Percentiles rank a stretch among this genome's conserved stretches.
phyloP scores from a whole-genome alignment of 2,329 filamentous ascomycete species.

The Aspergillus sp. region DNA sequence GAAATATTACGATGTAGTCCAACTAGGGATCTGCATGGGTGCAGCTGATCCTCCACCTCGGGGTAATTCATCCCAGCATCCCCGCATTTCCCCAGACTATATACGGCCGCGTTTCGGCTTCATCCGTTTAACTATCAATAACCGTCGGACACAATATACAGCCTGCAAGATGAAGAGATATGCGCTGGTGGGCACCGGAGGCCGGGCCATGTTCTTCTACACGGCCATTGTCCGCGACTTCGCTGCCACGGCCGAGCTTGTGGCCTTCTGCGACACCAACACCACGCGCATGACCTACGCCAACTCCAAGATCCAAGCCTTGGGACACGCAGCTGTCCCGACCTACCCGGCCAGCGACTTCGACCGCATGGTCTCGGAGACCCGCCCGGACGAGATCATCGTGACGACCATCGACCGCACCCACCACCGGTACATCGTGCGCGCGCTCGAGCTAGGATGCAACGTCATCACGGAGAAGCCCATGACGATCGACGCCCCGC shows the following conservation, averaged over 20 bases:
- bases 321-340: constrained; percentile 52
- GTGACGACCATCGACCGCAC: constrained; percentile 64
- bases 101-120: neutral
- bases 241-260: constrained; percentile 50
- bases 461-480: constrained; percentile 65
- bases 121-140: neutral
- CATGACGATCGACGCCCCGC: constrained; percentile 61
- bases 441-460: constrained; percentile 59
- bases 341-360: constrained; percentile 57
- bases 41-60: neutral
- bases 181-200: constrained; percentile 54
- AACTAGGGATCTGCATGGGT: neutral
- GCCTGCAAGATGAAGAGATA: constrained; percentile 11
- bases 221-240: constrained; percentile 57
- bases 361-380: constrained; percentile 56
- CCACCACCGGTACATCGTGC: constrained; percentile 60
- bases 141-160: neutral
- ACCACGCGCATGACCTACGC: constrained; percentile 59
- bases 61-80: constrained; percentile 1
- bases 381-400: constrained; percentile 60
- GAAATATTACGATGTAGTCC: neutral
- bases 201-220: constrained; percentile 62
- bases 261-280: constrained; percentile 61
- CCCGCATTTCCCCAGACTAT: neutral
- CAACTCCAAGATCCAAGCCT: constrained; percentile 35